Conservation (phyloP, 179 eudicot genomes). For the Silene vulgaris region DNA sequence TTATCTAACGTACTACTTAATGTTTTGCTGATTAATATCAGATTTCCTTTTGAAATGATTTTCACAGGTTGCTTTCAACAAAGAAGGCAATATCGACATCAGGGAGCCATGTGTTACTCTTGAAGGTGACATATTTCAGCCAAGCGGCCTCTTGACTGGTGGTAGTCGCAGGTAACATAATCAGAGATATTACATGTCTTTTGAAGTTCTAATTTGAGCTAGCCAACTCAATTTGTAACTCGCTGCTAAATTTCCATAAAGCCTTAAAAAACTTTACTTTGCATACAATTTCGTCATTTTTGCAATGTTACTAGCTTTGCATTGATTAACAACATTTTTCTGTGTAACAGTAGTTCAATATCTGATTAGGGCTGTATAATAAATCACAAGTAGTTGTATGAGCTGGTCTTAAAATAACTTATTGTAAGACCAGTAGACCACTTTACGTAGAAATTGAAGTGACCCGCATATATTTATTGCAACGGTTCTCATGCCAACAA, state of each 20-base stretch:
- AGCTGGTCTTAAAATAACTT: too few species aligned
- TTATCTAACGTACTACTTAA: neutral
- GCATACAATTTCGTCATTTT: neutral
- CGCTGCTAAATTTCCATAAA: too few species aligned
- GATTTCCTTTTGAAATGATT: conserved; percentile 18
- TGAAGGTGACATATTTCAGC: conserved; percentile 93
- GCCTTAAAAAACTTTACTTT: neutral
- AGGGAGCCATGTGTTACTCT: conserved; percentile 76
- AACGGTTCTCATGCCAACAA: too few species aligned
- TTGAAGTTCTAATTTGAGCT: neutral
- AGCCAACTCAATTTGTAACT: neutral
- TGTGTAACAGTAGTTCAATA: neutral
- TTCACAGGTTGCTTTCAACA: conserved; percentile 69
- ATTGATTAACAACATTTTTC: neutral
- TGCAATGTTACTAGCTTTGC: conserved; percentile 2
- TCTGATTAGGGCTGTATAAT: neutral
- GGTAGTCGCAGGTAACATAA: conserved; percentile 78
- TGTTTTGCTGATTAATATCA: conserved; percentile 1
- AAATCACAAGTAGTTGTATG: too few species aligned
- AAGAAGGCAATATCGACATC: conserved; percentile 50
- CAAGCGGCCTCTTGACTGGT: conserved; percentile 97
- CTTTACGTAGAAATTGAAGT: too few species aligned
- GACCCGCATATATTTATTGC: too few species aligned
- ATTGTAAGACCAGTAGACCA: too few species aligned
- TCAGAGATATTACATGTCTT: neutral